These are phyloP conservation scores for Aspergillus awamori DNA, from an alignment of 2,329 filamentous ascomycete species.

Conservation along the genomic window DNA sequence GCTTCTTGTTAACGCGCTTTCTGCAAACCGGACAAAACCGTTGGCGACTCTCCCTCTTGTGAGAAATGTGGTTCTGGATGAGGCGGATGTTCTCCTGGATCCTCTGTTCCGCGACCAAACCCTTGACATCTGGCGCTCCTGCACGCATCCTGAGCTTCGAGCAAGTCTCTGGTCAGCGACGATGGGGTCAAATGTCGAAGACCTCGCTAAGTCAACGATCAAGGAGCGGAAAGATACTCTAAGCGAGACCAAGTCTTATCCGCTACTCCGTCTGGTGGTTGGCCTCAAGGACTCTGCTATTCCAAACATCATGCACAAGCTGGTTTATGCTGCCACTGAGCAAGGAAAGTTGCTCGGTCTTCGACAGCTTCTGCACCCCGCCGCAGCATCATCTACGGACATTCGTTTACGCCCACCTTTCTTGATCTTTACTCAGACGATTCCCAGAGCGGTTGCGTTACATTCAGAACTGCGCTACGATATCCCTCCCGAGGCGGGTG, in stretches of 20 bases:
- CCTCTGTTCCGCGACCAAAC: slow-evolving; percentile 89
- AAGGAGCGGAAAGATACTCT: slow-evolving; percentile 50
- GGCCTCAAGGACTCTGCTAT: slow-evolving; percentile 95
- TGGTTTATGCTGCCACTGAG: slow-evolving; percentile 90
- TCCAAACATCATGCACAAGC: slow-evolving; percentile 84
- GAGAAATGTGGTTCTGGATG: slow-evolving; percentile 78
- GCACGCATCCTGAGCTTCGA: slow-evolving; percentile 69
- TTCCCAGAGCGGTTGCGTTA: slow-evolving; percentile 83
- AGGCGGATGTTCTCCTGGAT: slow-evolving; percentile 93
- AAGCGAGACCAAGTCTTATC: slow-evolving; percentile 27
- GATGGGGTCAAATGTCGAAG: slow-evolving; percentile 91
- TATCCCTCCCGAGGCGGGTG: slow-evolving; percentile 85
- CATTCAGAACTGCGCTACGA: slow-evolving; percentile 92
- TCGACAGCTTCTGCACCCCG: slow-evolving; percentile 82
- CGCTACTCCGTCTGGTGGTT: slow-evolving; percentile 84
- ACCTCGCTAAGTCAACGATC: slow-evolving; percentile 71
- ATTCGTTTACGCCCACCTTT: slow-evolving; percentile 77
- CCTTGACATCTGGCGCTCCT: slow-evolving; percentile 78
- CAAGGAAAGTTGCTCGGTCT: slow-evolving; percentile 90
- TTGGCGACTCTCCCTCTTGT: slow-evolving; percentile 65
- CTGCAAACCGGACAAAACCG: slow-evolving; percentile 49
- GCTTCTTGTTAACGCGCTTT: slow-evolving; percentile 73
- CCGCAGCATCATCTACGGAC: slow-evolving; percentile 53
- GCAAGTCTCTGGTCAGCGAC: slow-evolving; percentile 94
- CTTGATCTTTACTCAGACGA: slow-evolving; percentile 94